A percentile compares a stretch with the other conserved stretches of the same genome.
phyloP scores from a whole-genome alignment of 371 early-diverging fungal species.

The Umbelopsis sp. region DNA sequence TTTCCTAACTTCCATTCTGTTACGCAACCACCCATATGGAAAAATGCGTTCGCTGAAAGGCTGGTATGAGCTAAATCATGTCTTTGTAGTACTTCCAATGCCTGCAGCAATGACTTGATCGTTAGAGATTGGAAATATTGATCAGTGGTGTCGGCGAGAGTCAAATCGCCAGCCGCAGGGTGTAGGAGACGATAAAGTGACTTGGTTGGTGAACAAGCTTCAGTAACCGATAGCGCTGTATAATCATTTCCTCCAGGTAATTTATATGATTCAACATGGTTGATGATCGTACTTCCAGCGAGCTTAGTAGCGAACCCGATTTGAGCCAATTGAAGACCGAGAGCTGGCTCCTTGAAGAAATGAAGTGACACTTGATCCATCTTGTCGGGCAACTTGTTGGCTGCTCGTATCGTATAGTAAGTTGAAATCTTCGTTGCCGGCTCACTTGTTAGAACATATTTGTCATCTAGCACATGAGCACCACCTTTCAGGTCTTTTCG shows the following conservation, averaged over 20 bases:
- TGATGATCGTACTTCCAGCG: neutral
- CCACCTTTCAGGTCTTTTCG: constrained; percentile 1
- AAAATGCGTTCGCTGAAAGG: neutral
- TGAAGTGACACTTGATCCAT: neutral
- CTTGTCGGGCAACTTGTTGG: neutral
- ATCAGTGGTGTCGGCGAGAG: neutral
- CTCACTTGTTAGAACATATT: neutral
- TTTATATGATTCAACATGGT: neutral
- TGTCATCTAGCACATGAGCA: neutral
- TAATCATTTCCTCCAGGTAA: neutral
- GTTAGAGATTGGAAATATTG: constrained; percentile 2
- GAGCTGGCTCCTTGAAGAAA: neutral
- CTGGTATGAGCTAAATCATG: neutral
- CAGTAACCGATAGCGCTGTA: neutral
- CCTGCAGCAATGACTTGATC: constrained; percentile 4
- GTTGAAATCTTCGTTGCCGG: neutral
- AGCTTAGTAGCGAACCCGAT: neutral
- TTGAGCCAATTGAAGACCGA: neutral
- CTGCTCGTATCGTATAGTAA: neutral
- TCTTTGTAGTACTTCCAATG: neutral
- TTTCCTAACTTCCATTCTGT: constrained; percentile 12
- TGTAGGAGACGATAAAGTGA: neutral
- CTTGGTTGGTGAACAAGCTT: neutral
- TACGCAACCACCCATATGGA: neutral
- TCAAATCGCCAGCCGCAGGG: neutral